phyloP scores from a whole-genome alignment of 2,329 filamentous ascomycete species.

The Xylaria sp. region DNA sequence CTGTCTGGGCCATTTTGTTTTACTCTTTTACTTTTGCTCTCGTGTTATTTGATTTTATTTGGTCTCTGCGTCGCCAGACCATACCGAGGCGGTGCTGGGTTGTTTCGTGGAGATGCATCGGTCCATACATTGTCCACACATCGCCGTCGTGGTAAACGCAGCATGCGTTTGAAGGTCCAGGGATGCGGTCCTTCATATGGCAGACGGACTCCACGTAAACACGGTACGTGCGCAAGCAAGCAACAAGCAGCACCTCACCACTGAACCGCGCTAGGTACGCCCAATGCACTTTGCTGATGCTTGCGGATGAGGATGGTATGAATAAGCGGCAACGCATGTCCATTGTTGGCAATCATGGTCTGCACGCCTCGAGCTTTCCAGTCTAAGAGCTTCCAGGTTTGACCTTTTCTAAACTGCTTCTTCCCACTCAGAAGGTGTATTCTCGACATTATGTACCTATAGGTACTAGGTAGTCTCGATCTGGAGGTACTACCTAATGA shows the following conservation, averaged over 20 bases:
- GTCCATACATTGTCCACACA: neutral
- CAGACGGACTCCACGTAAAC: conserved; percentile 27
- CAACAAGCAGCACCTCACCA: conserved; percentile 7
- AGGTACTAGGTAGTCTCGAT: too few species aligned
- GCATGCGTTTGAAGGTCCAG: conserved; percentile 32
- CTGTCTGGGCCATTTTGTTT: conserved; percentile 15
- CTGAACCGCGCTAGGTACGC: neutral
- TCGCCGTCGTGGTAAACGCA: conserved; percentile 8
- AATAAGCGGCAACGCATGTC: conserved; percentile 16
- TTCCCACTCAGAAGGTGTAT: neutral
- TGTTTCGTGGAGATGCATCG: conserved; percentile 33
- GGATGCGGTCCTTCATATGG: conserved; percentile 34
- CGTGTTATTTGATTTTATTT: neutral
- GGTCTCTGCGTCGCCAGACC: neutral
- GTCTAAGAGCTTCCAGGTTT: neutral
- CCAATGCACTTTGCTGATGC: neutral
- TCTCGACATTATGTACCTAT: neutral
- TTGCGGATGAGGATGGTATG: conserved; percentile 6
- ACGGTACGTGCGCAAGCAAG: conserved; percentile 26
- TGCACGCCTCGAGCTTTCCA: neutral
- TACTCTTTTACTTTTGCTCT: neutral
- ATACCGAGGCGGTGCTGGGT: conserved; percentile 18
- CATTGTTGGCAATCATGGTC: neutral
- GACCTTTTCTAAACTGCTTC: neutral
- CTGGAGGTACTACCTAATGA: too few species aligned